These are phyloP conservation scores for Neurospora sp. DNA, from an alignment of 495 filamentous ascomycete genomes.

Conservation along the genomic window DNA sequence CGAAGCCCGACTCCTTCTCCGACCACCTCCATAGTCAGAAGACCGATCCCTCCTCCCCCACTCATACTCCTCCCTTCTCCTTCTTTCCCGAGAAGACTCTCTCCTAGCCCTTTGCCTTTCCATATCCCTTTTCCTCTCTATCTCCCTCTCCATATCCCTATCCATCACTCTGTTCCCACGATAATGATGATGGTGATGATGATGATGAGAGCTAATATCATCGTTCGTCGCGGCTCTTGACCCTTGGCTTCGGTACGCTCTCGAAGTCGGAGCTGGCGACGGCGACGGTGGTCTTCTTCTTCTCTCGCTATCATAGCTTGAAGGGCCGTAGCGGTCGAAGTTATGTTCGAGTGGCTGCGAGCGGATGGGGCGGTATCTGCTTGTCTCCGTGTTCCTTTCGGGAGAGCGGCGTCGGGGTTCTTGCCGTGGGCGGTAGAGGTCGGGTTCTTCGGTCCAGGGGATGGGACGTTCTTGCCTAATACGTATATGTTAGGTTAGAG, in stretches of 20 bases:
- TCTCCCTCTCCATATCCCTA: not conserved
- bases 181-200: not conserved
- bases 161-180: not conserved
- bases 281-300: not conserved
- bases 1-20: not conserved
- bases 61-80: not conserved
- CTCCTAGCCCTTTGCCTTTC: not conserved
- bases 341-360: not conserved
- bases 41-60: not conserved
- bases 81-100: not conserved
- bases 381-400: too few species aligned
- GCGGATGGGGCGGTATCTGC: not conserved
- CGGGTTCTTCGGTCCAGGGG: not conserved
- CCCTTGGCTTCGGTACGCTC: not conserved
- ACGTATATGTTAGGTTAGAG: not conserved
- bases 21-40: not conserved
- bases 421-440: not conserved
- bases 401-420: not conserved
- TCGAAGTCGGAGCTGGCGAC: not conserved
- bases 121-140: not conserved
- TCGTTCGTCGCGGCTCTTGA: not conserved
- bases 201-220: not conserved
- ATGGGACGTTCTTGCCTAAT: not conserved
- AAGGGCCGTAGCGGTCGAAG: not conserved
- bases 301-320: not conserved